Evolutionary conservation across 768 basidiomycete species (phyloP), one percentile per base, ranked within the genome.

Genomic region (Boletus subcaerulescens): DNA sequence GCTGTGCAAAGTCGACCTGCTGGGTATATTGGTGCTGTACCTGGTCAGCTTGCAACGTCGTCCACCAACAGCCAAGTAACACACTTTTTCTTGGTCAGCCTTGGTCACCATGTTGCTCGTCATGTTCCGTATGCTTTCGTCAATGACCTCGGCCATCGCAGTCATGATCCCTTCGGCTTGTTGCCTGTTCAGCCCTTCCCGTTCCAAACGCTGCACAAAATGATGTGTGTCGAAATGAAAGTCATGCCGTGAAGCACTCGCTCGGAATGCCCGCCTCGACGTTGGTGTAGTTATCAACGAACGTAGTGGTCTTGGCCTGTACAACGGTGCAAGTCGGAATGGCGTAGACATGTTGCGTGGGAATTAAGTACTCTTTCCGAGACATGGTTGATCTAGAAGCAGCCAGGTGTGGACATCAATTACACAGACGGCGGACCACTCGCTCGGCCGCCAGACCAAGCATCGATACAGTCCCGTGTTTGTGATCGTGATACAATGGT

Each of bases 161-260:
- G 86, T 80, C 94, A 98, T 97, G 67, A 99, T 90, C 4, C 97
- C 96, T 69, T 98, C 93, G 0, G 96, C 94, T 73, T 98, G 96
- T 20, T 85, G 84, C 17, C 92, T 82, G 60, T 88, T 93, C 58
- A 98, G 73, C 0, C 96, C 96, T 66, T 97, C 89, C 55, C 83
- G 80, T 71, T 94, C 91, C 52, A 98, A 76, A 35, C 92, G 85
- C 71, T 93, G 86, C 38, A 98, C 93, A 66, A 97, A 96, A 58
- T 91, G 88, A 66, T 96, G 92, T 1, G 95, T 98, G 68, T 98
- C 96, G 61, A 98, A 98, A 68, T 95, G 93, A 67, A 90, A 91
- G 69, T 81, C 76, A 39, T 65, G 55, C 5, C 64, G 59, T 26
- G 53, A 17, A 14, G 59, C 57, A 32, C 72, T 70, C 29, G 71